Evolutionary conservation across 2,329 filamentous ascomycete species (phyloP).

Genomic region (Botrytis porri): DNA sequence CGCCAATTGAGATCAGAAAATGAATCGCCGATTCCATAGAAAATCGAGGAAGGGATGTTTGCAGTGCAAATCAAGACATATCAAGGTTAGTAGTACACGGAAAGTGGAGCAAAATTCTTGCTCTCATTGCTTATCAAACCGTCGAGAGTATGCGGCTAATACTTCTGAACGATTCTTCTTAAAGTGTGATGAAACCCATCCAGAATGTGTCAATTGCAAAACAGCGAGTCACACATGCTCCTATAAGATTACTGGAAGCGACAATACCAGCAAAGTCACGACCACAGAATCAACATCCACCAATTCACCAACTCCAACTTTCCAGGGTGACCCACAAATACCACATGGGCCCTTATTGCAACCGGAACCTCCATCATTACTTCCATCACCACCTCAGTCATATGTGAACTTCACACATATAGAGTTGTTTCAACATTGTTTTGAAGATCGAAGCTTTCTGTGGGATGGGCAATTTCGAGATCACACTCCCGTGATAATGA

Average conservation of each 20-base stretch:
- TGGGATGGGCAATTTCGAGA: background rate
- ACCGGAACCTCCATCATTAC: background rate
- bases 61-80: constrained; percentile 29
- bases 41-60: constrained; percentile 31
- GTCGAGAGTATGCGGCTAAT: background rate
- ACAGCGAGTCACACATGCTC: constrained; percentile 4
- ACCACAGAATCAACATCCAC: background rate
- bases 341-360: background rate
- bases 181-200: constrained; percentile 31
- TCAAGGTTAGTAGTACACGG: constrained; percentile 26
- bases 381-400: background rate
- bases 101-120: background rate
- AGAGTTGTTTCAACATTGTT: constrained; percentile 38
- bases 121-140: background rate
- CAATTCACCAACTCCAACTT: background rate
- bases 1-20: background rate
- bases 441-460: background rate
- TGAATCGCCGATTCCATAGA: constrained; percentile 27
- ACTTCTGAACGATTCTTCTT: background rate
- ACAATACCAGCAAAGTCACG: background rate
- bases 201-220: constrained; percentile 24
- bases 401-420: constrained; percentile 38
- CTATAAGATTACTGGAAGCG: background rate
- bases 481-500: background rate
- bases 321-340: background rate